Conservation (phyloP, 2,329 filamentous ascomycete genomes). For the Laburnicola sp. region DNA sequence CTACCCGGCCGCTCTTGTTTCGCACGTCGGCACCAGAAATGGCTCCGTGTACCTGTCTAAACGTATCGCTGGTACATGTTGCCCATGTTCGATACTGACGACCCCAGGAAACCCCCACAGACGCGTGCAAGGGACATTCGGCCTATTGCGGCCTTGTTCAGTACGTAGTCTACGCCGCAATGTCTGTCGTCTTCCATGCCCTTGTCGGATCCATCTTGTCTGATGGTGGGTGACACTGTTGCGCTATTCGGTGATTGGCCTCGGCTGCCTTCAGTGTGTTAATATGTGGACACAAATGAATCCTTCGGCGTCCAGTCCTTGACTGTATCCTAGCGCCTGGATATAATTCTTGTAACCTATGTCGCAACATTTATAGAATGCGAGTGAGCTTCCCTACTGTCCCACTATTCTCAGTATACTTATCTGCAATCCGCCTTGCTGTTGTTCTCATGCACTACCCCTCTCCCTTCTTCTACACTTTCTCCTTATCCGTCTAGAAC, state of each 20-base stretch:
- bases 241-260: neutral
- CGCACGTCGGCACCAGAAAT: neutral
- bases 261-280: neutral
- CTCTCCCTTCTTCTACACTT: neutral
- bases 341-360: neutral
- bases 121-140: neutral
- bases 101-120: constrained; percentile 3
- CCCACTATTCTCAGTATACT: constrained; percentile 4
- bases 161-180: neutral
- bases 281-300: neutral
- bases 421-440: neutral
- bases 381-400: neutral
- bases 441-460: constrained; percentile 1
- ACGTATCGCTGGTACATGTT: neutral
- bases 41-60: neutral
- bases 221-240: neutral
- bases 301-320: neutral
- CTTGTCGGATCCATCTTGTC: neutral
- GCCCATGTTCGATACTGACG: neutral
- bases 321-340: neutral
- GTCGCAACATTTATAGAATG: neutral
- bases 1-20: neutral
- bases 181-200: neutral
- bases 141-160: neutral
- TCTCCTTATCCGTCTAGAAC: constrained; percentile 1